Conservation (phyloP, 2,329 filamentous ascomycete species). For the Claviceps sp. region DNA sequence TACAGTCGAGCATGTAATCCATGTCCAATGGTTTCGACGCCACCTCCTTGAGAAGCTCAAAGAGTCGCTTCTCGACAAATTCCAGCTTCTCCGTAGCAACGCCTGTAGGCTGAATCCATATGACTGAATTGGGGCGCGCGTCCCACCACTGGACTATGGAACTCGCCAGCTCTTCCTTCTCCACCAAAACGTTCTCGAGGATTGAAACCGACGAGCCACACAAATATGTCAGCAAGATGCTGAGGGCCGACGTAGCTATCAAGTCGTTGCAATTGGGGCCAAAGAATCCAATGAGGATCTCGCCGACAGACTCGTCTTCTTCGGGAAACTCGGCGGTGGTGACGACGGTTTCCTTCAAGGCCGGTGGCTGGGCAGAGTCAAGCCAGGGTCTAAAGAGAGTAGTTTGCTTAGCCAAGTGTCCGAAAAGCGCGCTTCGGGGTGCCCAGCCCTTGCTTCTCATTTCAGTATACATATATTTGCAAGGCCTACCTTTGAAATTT, state of each 20-base stretch:
- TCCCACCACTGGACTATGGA: constrained; percentile 71
- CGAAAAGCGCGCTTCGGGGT: background rate
- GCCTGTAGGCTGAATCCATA: constrained; percentile 74
- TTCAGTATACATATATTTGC: too few relatives aligned
- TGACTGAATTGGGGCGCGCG: constrained; percentile 64
- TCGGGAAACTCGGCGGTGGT: constrained; percentile 86
- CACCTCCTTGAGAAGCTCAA: constrained; percentile 71
- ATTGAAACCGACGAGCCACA: constrained; percentile 88
- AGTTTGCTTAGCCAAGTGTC: background rate
- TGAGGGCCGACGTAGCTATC: constrained; percentile 56
- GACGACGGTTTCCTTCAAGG: constrained; percentile 57
- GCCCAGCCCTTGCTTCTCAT: background rate
- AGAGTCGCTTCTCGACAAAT: constrained; percentile 72
- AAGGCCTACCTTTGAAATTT: constrained; percentile 53
- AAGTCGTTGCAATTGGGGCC: constrained; percentile 69
- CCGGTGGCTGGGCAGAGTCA: constrained; percentile 66
- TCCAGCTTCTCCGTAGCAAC: constrained; percentile 78
- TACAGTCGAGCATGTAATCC: constrained; percentile 78
- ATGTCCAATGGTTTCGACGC: constrained; percentile 73
- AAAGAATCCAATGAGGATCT: constrained; percentile 75
- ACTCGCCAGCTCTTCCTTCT: constrained; percentile 84
- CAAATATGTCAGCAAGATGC: constrained; percentile 72
- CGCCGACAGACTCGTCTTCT: constrained; percentile 86
- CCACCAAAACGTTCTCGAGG: constrained; percentile 82
- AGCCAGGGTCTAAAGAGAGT: constrained; percentile 57